Evolutionary conservation across 2,329 filamentous ascomycete species (phyloP), one percentile per base, ranked within the genome.

Genomic region (Hypomyces perniciosus): DNA sequence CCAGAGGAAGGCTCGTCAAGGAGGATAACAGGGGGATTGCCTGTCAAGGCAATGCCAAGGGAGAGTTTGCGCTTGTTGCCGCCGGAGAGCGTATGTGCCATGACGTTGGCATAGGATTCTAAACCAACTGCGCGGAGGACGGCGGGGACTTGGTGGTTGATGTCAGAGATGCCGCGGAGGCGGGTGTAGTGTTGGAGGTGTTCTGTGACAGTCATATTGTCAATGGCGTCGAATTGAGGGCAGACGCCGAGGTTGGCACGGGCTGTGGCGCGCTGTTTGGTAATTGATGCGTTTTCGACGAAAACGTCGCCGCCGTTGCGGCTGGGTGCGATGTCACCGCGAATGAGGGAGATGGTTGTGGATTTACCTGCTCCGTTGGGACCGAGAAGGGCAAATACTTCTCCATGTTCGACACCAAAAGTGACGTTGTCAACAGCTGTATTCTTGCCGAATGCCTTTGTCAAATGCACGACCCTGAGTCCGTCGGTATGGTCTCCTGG

Each of bases 311-410:
- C 84, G 2, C 59, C 59, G 13, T 54, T 51, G 4, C 71, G 74
- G 13, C 74, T 77, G 0, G 86, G 85, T 7, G 75, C 73, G n/a
- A 86, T 76, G 56, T 90, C 85, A n/a, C 86, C 86, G 53, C 86
- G 77, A 54, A 90, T 85, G 47, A 89, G 72, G 13, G 79, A 83
- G 58, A 90, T 87, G 1, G 80, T 85, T 0, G 85, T 88, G 1
- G 79, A 84, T 62, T 91, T 90, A 41, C 86, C 86, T 1, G 87
- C 87, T 3, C 87, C 86, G 61, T 90, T 90, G 0, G 86, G 86
- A 0, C 87, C 87, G 0, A 92, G 77, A 0, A 91, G 74, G 0
- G 86, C 86, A 60, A 90, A 87, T 1, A 89, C 83, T 63, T 90
- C 83, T 29, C 83, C 80, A 44, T 77, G 74, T 2, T 77, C 75